Conservation (phyloP, 192 early-diverging fungal species). For the Linnemannia schmuckeri region DNA sequence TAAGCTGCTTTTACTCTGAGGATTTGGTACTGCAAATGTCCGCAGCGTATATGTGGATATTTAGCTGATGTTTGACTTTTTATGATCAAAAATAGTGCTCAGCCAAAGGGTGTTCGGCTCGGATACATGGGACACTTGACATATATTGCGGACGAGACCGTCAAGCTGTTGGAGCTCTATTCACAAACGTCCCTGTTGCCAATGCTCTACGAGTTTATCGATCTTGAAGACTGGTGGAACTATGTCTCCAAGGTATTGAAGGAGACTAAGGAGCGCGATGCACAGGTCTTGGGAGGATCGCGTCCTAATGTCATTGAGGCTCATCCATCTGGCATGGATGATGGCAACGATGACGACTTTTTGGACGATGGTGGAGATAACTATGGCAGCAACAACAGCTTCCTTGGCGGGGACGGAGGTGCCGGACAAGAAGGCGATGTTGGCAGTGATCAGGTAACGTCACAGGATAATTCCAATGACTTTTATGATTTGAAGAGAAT, state of each 20-base stretch:
- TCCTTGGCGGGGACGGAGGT: conserved; percentile 64
- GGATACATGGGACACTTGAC: conserved; percentile 99
- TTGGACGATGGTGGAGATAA: conserved; percentile 66
- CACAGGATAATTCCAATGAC: not conserved
- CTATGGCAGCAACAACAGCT: conserved; percentile 64
- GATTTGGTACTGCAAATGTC: not conserved
- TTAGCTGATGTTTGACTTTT: not conserved
- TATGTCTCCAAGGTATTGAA: conserved; percentile 60
- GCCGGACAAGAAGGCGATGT: conserved; percentile 66
- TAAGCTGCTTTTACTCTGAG: conserved; percentile 38
- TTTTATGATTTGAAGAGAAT: too few relatives aligned
- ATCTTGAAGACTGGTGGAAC: conserved; percentile 62
- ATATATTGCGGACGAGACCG: conserved; percentile 94
- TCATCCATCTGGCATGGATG: conserved; percentile 42
- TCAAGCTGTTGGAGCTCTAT: conserved; percentile 84
- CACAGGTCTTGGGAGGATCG: conserved; percentile 58
- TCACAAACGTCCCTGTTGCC: conserved; percentile 26
- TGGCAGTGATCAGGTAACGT: conserved; percentile 69
- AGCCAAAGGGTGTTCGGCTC: conserved; percentile 90
- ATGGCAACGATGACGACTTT: conserved; percentile 64
- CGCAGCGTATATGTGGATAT: too few relatives aligned
- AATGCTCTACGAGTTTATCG: conserved; percentile 52
- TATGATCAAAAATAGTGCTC: conserved; percentile 59
- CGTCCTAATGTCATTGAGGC: conserved; percentile 61
- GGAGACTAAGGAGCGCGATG: conserved; percentile 55